These are phyloP conservation scores for Tremella fuciformis DNA, from an alignment of 768 basidiomycete genomes.

Conservation along the genomic window DNA sequence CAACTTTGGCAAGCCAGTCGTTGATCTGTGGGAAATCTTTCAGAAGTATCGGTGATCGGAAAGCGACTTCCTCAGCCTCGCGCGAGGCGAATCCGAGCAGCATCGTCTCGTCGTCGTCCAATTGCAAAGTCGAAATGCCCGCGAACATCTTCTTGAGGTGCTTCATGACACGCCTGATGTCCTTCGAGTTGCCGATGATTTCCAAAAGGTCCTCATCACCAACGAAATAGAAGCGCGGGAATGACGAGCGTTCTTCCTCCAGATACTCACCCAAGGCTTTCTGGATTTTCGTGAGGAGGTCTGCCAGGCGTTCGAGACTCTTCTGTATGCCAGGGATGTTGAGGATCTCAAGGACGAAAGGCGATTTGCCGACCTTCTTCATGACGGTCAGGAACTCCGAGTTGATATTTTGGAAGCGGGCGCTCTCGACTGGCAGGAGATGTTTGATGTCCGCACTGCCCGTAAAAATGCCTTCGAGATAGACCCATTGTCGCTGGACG, in stretches of 20 bases:
- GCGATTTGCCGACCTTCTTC: slow-evolving; percentile 99
- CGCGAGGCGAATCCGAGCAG: slow-evolving; percentile 92
- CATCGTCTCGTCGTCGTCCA: slow-evolving; percentile 71
- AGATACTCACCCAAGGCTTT: slow-evolving; percentile 98
- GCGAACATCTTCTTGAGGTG: slow-evolving; percentile 99
- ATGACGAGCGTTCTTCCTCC: slow-evolving; percentile 92
- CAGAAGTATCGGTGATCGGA: slow-evolving; percentile 75
- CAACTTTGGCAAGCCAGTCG: slow-evolving; percentile 91
- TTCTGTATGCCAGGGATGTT: slow-evolving; percentile 96
- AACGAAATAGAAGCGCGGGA: slow-evolving; percentile 99
- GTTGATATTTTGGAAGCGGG: slow-evolving; percentile 98
- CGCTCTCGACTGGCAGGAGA: slow-evolving; percentile 90
- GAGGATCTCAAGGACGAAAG: slow-evolving; percentile 93
- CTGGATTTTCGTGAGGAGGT: slow-evolving; percentile 95
- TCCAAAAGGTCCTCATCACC: slow-evolving; percentile 98
- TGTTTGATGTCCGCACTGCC: slow-evolving; percentile 99
- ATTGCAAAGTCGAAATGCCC: slow-evolving; percentile 80
- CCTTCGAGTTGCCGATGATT: slow-evolving; percentile 99
- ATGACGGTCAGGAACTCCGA: slow-evolving; percentile 95
- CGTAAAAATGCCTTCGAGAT: slow-evolving; percentile 98
- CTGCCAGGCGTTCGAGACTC: slow-evolving; percentile 91
- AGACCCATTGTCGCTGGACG: slow-evolving; percentile 99
- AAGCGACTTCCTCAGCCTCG: slow-evolving; percentile 89
- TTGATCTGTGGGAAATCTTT: slow-evolving; percentile 98
- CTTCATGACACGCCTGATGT: slow-evolving; percentile 96